Evolutionary conservation across 805 yeast species (phyloP), one percentile per base, ranked within the genome.

Genomic region (Monosporozyma aerobia): DNA sequence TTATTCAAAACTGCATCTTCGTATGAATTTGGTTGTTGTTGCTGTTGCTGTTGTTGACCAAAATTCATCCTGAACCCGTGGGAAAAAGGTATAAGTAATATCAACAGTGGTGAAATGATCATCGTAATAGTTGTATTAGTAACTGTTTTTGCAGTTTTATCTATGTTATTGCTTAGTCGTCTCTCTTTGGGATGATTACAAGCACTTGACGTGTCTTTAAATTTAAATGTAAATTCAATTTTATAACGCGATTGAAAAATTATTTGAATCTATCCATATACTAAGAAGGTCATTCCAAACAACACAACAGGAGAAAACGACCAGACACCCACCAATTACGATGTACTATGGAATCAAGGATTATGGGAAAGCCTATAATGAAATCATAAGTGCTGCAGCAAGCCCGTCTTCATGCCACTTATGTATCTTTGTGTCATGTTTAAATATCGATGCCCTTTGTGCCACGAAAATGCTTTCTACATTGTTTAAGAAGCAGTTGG

Each of bases 331-430:
- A 4, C 23, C 29, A 7, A 35, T 11, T 11, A 35, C n/a, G 49
- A 92, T 92, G 99, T 82, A 84, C 65, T 78, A 90, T 53, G 76
- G 79, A 48, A 87, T 95, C 13, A 74, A 77, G 35, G 78, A 85
- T 67, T 87, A 86, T 67, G 77, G 80, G 14, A 71, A 69, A 56
- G 83, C 86, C 11, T 90, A 89, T 69, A 76, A 78, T 50, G 82
- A 78, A 50, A 83, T 92, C 55, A 75, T 81, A 59, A 73, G 75
- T 52, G 78, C 86, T n/a, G 84, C 95, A 3, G 70, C 88, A 51
- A 84, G 96, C 13, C 97, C 90, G 67, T 85, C 96, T n/a, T 85
- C 96, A 5, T 94, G 97, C 66, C 86, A 87, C 62, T 70, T 90
- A 53, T 89, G 87, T 27, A 73, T 94, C 9, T 89, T 92, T 65